These are phyloP conservation scores for Aspergillus pseudoviridinutans DNA, from an alignment of 2,329 filamentous ascomycete genomes.

Conservation along the genomic window DNA sequence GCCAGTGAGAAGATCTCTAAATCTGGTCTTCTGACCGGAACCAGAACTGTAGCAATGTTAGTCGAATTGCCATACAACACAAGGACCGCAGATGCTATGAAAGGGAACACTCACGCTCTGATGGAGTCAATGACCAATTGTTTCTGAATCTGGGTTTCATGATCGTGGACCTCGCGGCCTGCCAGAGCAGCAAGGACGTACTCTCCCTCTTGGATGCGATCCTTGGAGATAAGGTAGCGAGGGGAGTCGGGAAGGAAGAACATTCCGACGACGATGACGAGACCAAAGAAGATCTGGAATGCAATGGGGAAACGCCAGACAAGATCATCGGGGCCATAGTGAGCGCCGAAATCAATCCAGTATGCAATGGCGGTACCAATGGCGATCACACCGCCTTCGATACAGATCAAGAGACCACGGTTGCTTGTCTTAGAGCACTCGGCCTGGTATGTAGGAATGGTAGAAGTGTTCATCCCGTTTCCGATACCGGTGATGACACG, in stretches of 20 bases:
- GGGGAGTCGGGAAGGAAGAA: constrained; percentile 44
- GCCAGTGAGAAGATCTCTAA: constrained; percentile 42
- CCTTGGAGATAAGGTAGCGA: constrained; percentile 44
- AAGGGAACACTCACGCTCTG: constrained; percentile 49
- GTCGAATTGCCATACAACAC: constrained; percentile 36
- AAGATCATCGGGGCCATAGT: constrained; percentile 31
- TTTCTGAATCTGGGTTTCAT: constrained; percentile 57
- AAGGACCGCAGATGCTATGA: background rate
- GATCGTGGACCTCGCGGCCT: constrained; percentile 47
- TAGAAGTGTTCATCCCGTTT: constrained; percentile 55
- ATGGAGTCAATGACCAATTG: constrained; percentile 69
- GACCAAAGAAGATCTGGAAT: constrained; percentile 50
- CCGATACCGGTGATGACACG: constrained; percentile 52
- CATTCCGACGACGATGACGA: constrained; percentile 44
- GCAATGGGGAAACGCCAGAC: constrained; percentile 53
- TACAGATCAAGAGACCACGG: constrained; percentile 59
- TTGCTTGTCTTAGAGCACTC: constrained; percentile 54
- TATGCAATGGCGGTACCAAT: constrained; percentile 51
- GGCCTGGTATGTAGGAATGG: constrained; percentile 53
- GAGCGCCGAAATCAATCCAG: constrained; percentile 49
- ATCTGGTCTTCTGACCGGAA: constrained; percentile 44
- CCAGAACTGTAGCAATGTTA: constrained; percentile 49
- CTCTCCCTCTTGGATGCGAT: constrained; percentile 45
- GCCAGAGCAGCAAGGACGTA: constrained; percentile 50
- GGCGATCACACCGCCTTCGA: constrained; percentile 52